Conservation (phyloP, 306 rosid species). For the Prunus campanulata region DNA sequence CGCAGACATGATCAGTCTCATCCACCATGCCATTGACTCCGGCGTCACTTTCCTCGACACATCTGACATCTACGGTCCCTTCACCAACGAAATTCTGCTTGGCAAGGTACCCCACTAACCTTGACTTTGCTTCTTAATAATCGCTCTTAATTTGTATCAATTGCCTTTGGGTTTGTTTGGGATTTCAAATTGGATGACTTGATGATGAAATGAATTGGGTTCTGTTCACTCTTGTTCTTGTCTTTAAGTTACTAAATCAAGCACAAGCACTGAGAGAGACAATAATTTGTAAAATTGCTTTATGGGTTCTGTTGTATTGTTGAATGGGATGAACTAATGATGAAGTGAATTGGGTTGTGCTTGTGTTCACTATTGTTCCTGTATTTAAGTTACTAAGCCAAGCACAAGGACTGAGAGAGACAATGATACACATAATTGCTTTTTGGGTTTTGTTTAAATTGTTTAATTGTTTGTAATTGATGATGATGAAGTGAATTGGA, state of each 20-base stretch:
- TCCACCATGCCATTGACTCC: constrained; percentile 48
- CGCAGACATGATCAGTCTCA: constrained; percentile 59
- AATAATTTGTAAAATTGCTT: not conserved
- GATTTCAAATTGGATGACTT: not conserved
- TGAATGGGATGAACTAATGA: not conserved
- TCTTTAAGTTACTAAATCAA: not conserved
- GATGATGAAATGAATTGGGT: not conserved
- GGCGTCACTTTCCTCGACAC: constrained; percentile 75
- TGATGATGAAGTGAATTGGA: not conserved
- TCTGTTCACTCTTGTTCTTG: not conserved
- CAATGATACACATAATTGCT: not conserved
- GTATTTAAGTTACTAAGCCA: not conserved
- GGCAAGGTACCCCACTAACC: constrained; percentile 33
- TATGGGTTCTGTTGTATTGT: not conserved
- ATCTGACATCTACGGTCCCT: constrained; percentile 57
- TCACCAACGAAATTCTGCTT: constrained; percentile 57
- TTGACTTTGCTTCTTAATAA: not conserved
- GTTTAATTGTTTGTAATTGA: not conserved
- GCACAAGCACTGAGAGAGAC: not conserved
- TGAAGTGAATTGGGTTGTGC: not conserved
- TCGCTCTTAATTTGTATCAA: not conserved
- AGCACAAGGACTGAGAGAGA: too few relatives aligned
- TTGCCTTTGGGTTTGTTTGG: not conserved
- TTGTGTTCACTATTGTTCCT: not conserved
- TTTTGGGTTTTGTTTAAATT: not conserved